These are phyloP conservation scores for Colletotrichum truncatum DNA, from an alignment of 2,329 filamentous ascomycete species.

Conservation along the genomic window DNA sequence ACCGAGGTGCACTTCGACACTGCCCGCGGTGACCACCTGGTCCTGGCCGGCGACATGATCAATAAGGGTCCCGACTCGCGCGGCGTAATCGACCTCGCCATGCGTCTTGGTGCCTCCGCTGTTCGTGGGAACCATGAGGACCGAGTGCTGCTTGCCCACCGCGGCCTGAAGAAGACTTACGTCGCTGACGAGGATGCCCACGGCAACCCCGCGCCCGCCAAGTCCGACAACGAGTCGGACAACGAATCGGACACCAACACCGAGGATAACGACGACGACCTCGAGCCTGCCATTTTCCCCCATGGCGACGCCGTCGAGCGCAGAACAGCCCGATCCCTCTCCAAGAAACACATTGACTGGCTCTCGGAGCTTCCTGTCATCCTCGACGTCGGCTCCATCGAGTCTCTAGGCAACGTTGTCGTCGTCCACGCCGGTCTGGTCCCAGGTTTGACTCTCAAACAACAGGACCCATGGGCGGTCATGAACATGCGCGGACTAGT, in stretches of 20 bases:
- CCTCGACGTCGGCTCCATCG: constrained; percentile 72
- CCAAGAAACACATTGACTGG: constrained; percentile 71
- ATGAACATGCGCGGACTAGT: constrained; percentile 94
- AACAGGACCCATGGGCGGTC: constrained; percentile 79
- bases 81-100: constrained; percentile 80
- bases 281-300: constrained; percentile 35
- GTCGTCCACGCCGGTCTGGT: constrained; percentile 90
- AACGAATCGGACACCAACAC: constrained; percentile 35
- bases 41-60: constrained; percentile 82
- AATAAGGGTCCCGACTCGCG: constrained; percentile 86
- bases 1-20: constrained; percentile 70
- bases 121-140: constrained; percentile 97
- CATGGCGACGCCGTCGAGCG: constrained; percentile 54
- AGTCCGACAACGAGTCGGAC: constrained; percentile 34
- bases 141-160: constrained; percentile 75
- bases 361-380: constrained; percentile 80
- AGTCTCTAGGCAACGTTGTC: constrained; percentile 59
- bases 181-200: constrained; percentile 30
- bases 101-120: constrained; percentile 77
- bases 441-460: constrained; percentile 74
- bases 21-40: constrained; percentile 70
- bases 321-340: constrained; percentile 64
- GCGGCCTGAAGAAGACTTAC: constrained; percentile 46
- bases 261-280: constrained; percentile 33
- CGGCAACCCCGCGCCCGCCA: constrained; percentile 33